Base-by-base conservation (phyloP, 495 filamentous ascomycete species). In the Sabuloglossum arenarium region DNA sequence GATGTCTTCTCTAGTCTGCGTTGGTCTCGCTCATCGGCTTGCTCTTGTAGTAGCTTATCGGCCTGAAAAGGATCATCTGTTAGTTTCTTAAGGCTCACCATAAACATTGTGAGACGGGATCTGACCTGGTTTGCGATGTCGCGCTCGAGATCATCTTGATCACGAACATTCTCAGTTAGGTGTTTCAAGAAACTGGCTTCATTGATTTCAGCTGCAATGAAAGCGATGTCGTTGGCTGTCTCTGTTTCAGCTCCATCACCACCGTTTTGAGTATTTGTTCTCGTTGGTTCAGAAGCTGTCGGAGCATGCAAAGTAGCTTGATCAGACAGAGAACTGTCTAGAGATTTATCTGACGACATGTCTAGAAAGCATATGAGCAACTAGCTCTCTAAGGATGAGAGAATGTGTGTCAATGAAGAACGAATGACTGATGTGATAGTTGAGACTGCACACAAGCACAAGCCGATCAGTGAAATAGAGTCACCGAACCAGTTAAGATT, bases 21-120 rank as follows among this genome's bases (percentile, higher is more conserved):
- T 57, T 79, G 76, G 60, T 98, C 91, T 53, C 82, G 78, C 68
- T 91, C 86, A 64, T 96, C 82, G 25, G 90, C 88, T 62, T 85
- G 82, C 60, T 88, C 85, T 28, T 77, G 78, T 47, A 96, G 73
- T 11, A 85, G 70, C 58, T 78, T 75, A 60, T 86, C 88, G 0
- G 90, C 89, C 71, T 94, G 72, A 30, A 21, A 10, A 21, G 19
- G 6, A 31, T 3, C 31, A 19, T 56, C 27, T 14, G 50, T 57
- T n/a, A 25, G 37, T 19, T 39, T 34, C 6, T 14, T 25, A 43
- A 43, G 10, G 3, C 2, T 21, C 39, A n/a, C 21, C 0, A 12
- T 14, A 37, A 12, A 14, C 19, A 10, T 43, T n/a, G 3, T 4
- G 21, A 43, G 4, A 19, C 16, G 37, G 9, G 54, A 8, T n/a